Conservation (phyloP, 176 grass and related monocot genomes). For the Cenchrus fungigraminus region DNA sequence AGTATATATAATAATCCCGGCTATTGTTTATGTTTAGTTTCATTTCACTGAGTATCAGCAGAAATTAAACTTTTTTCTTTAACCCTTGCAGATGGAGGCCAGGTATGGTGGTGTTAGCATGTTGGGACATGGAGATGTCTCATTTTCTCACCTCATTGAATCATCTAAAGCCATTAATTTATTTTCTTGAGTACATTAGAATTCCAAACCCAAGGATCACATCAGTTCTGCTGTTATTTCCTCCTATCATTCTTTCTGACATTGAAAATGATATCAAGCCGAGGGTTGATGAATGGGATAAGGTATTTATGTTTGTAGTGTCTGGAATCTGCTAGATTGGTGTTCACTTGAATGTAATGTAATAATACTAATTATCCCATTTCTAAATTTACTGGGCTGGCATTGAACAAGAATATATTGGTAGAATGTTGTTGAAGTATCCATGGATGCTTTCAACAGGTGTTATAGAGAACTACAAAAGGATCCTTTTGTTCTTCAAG, state of each 20-base stretch:
- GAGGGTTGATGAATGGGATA: constrained; percentile 67
- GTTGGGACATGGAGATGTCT: constrained; percentile 62
- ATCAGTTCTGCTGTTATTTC: constrained; percentile 69
- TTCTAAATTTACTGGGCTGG: constrained; percentile 67
- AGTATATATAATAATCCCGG: too few relatives aligned
- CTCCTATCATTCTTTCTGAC: constrained; percentile 69
- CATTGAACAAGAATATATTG: constrained; percentile 60
- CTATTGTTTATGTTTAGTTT: constrained; percentile 21
- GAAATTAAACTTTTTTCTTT: background rate
- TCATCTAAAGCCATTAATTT: constrained; percentile 67
- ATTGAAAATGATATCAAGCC: constrained; percentile 74
- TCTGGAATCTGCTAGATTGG: constrained; percentile 4
- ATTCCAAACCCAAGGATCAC: constrained; percentile 49
- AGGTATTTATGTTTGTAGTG: constrained; percentile 54
- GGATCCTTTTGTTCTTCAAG: constrained; percentile 64
- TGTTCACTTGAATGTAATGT: constrained; percentile 16
- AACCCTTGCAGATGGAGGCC: constrained; percentile 78
- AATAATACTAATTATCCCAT: constrained; percentile 30
- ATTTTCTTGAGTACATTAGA: constrained; percentile 49
- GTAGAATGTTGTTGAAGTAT: constrained; percentile 78
- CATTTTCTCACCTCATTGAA: constrained; percentile 79
- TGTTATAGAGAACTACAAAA: constrained; percentile 75
- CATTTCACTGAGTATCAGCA: background rate
- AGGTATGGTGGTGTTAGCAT: constrained; percentile 75
- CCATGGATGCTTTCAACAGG: constrained; percentile 89